Percentiles rank a stretch among this genome's conserved stretches.
Evolutionary conservation across 2,329 filamentous ascomycete genomes (phyloP).

Genomic region (Capronia coronata): DNA sequence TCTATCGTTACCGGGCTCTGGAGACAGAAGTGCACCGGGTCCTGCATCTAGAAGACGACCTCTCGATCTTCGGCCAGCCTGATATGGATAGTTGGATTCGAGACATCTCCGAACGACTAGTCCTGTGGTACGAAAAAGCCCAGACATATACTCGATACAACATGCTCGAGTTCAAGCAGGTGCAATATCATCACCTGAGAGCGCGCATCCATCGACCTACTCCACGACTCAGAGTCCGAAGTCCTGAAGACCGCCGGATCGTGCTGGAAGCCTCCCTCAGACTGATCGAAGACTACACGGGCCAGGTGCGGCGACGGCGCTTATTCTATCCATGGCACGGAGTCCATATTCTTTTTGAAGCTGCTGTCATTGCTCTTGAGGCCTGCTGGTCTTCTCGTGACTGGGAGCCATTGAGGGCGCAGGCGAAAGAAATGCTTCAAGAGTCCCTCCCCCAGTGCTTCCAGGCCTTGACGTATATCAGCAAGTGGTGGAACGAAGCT

Average conservation of each 20-base stretch:
- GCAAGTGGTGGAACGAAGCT: background rate
- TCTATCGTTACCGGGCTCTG: slow-evolving; percentile 17
- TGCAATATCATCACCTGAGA: slow-evolving; percentile 21
- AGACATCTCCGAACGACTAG: slow-evolving; percentile 13
- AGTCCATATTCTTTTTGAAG: slow-evolving; percentile 13
- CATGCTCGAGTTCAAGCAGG: slow-evolving; percentile 21
- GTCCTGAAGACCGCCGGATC: background rate
- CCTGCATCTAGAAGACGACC: slow-evolving; percentile 16
- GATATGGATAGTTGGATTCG: slow-evolving; percentile 10
- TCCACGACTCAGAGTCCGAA: background rate
- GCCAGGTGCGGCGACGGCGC: background rate
- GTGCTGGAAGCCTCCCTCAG: background rate
- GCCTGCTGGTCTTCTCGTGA: slow-evolving; percentile 5
- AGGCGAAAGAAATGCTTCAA: no score
- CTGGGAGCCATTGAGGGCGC: background rate
- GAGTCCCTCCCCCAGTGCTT: background rate
- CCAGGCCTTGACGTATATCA: background rate
- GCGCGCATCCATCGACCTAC: slow-evolving; percentile 9
- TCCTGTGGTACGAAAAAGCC: slow-evolving; percentile 18
- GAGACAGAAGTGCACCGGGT: slow-evolving; percentile 22
- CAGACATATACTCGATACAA: slow-evolving; percentile 14
- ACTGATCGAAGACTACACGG: slow-evolving; percentile 8
- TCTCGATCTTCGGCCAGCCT: background rate
- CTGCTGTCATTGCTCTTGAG: slow-evolving; percentile 7
- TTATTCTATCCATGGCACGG: slow-evolving; percentile 13